phyloP scores from a whole-genome alignment of 2,329 filamentous ascomycete genomes.

The Fusarium musae region DNA sequence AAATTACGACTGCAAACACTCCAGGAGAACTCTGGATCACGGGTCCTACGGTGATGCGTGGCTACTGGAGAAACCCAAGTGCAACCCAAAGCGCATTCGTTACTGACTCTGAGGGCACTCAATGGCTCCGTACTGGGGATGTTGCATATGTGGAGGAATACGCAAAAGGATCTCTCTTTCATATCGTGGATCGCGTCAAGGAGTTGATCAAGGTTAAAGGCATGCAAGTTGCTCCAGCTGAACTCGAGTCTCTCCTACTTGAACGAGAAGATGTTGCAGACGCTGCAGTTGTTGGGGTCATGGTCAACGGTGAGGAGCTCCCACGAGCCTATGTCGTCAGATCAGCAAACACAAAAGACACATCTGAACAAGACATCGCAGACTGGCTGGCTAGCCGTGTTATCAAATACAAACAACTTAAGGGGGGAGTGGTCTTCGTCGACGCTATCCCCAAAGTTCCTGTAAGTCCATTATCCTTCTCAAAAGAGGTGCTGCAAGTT shows the following conservation, averaged over 20 bases:
- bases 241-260: constrained; percentile 54
- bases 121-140: constrained; percentile 82
- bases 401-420: constrained; percentile 72
- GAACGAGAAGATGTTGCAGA: constrained; percentile 63
- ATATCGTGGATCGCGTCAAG: constrained; percentile 80
- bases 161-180: constrained; percentile 60
- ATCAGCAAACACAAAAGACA: constrained; percentile 25
- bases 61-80: constrained; percentile 78
- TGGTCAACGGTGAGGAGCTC: constrained; percentile 63
- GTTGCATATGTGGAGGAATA: constrained; percentile 74
- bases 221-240: constrained; percentile 68
- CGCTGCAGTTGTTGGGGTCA: constrained; percentile 73
- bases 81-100: constrained; percentile 71
- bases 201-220: constrained; percentile 72
- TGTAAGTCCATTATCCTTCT: constrained; percentile 51
- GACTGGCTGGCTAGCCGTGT: constrained; percentile 73
- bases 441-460: constrained; percentile 71
- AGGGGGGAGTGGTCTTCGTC: constrained; percentile 75
- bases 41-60: constrained; percentile 77
- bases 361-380: constrained; percentile 61
- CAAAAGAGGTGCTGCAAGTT: neutral
- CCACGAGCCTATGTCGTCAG: constrained; percentile 72
- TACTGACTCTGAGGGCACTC: constrained; percentile 58
- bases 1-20: constrained; percentile 61
- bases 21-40: constrained; percentile 79